Evolutionary conservation across 495 filamentous ascomycete genomes (phyloP), one percentile per base, ranked within the genome.

Genomic region (Tuber calosporum): DNA sequence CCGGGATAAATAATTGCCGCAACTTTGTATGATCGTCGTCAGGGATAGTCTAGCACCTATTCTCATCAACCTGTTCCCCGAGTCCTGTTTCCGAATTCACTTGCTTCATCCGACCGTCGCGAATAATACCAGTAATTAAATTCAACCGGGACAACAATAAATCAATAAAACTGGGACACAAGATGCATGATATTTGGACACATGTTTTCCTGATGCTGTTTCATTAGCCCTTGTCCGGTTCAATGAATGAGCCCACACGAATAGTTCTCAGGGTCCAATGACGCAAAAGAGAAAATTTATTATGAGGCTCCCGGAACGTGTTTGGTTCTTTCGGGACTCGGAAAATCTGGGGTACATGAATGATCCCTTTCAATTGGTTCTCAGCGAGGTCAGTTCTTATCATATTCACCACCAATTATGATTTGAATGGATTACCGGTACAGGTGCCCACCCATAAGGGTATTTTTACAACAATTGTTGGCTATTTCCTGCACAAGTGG

Each of bases 231-330:
- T 74, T 69, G 74, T 66, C 37, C 45, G 22, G 26, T 43, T n/a
- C 48, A 40, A 39, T 41, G 42, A 26, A 36, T 42, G 62, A 30
- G 43, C 48, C 62, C 73, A 75, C 62, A 66, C 73, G 69, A 43
- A 30, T 1, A 15, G 66, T 62, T 66, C 66, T 20, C 73, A 77
- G 75, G 75, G 75, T 77, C 73, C 75, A 75, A 77, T 77, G 75
- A 77, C 75, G 75, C 73, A 75, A 75, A 69, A 67, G 45, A 8
- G 3, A 68, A 42, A 76, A 39, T 38, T 67, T 40, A 42, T 66
- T 17, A 38, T 77, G 75, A 77, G 75, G 75, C 75, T 77, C 73
- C 53, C 11, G n/a, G n/a, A 58, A 58, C 53, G n/a, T 58, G 53
- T 58, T 30, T 58, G n/a, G 53, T 26, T 30, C n/a, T 30, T 22